Conservation (phyloP, 176 grass and related monocot genomes). For the Raddia guianensis region DNA sequence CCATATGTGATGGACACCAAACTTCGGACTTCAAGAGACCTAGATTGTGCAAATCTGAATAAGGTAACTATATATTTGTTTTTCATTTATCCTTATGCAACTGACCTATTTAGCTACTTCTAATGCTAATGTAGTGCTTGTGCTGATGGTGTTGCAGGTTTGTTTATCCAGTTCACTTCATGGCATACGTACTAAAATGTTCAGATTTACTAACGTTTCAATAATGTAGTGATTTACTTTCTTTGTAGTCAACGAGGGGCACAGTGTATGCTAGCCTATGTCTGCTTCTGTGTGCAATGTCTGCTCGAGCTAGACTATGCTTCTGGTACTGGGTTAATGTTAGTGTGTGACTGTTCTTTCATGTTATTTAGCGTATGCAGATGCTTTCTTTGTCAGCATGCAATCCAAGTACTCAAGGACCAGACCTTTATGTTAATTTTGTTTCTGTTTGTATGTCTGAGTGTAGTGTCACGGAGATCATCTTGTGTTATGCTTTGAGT, state of each 20-base stretch:
- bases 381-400: neutral
- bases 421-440: neutral
- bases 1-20: conserved; percentile 6
- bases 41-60: neutral
- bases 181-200: no score
- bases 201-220: neutral
- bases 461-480: no score
- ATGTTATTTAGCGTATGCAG: neutral
- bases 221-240: conserved; percentile 28
- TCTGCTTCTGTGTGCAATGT: conserved; percentile 12
- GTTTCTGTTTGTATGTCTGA: neutral
- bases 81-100: neutral
- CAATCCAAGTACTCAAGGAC: neutral
- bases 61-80: conserved; percentile 32
- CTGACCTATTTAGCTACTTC: neutral
- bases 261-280: conserved; percentile 25
- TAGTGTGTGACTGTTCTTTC: neutral
- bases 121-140: conserved; percentile 15
- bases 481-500: no score
- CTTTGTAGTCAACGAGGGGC: neutral
- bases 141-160: conserved; percentile 30
- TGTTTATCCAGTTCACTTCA: neutral
- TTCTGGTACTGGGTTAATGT: conserved; percentile 12
- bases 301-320: neutral
- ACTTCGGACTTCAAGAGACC: neutral